Percentiles rank a stretch among this genome's conserved stretches.
These are phyloP conservation scores for Kwoniella dejecticola DNA, from an alignment of 768 basidiomycete species.

Conservation along the genomic window DNA sequence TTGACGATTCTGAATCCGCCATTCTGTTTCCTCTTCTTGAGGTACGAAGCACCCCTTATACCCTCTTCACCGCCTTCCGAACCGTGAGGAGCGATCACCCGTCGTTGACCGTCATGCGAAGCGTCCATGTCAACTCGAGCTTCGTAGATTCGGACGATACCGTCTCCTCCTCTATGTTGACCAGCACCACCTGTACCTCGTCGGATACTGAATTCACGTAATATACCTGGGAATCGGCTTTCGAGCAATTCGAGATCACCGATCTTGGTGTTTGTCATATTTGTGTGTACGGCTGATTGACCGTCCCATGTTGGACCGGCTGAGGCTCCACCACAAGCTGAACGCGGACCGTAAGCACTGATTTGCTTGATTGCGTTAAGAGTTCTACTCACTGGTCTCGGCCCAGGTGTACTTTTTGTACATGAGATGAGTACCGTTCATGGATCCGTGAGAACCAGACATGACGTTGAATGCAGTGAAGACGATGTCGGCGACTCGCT, in stretches of 20 bases:
- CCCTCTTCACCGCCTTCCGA: conserved; percentile 58
- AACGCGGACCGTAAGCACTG: conserved; percentile 75
- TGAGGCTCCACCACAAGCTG: conserved; percentile 58
- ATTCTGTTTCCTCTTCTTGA: conserved; percentile 17
- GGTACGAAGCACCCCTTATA: conserved; percentile 19
- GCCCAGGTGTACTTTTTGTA: conserved; percentile 79
- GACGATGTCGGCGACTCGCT: conserved; percentile 90
- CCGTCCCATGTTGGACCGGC: conserved; percentile 50
- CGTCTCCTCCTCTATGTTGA: conserved; percentile 43
- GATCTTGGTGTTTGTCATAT: conserved; percentile 36
- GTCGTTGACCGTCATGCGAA: conserved; percentile 36
- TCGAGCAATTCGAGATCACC: conserved; percentile 47
- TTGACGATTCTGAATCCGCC: conserved; percentile 21
- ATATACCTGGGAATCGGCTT: conserved; percentile 39
- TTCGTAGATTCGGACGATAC: conserved; percentile 41
- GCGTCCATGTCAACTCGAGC: conserved; percentile 40
- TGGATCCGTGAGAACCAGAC: conserved; percentile 31
- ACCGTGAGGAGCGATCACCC: conserved; percentile 46
- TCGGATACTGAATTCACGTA: conserved; percentile 43
- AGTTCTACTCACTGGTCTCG: conserved; percentile 72
- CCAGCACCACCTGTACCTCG: conserved; percentile 41
- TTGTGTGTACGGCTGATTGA: conserved; percentile 34
- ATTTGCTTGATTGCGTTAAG: conserved; percentile 5
- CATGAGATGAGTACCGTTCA: conserved; percentile 26
- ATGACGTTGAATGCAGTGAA: conserved; percentile 75